Evolutionary conservation across 345 rosid genomes (phyloP), one percentile per base, ranked within the genome.

Genomic region (Rubroshorea leprosula): DNA sequence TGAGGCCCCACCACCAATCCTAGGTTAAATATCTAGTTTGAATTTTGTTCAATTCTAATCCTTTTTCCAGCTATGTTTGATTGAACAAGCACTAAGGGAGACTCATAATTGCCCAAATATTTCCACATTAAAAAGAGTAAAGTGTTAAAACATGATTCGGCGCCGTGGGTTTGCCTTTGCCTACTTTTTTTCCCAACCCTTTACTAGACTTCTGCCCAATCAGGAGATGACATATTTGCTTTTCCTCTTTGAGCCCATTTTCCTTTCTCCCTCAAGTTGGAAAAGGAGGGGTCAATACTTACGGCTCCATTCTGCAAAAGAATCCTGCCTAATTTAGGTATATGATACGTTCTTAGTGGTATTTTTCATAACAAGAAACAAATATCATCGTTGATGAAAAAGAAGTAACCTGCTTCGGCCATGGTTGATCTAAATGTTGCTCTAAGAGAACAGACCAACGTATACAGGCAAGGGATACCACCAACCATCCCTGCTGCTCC

Each of bases 1-100:
- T 47, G 20, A 47, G 19, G 54, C 24, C 13, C 27, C 54, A 23
- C 54, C 29, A 50, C 47, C 47, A 44, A 44, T 14, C 47, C 47
- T 14, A 44, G 47, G 47, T 44, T 50, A 44, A 44, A 15, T n/a
- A 44, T n/a, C 41, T 35, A 35, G 12, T 35, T n/a, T n/a, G n/a
- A n/a, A n/a, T n/a, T n/a, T n/a, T n/a, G n/a, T n/a, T n/a, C n/a
- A n/a, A n/a, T n/a, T n/a, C n/a, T n/a, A n/a, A n/a, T 29, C 9
- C 35, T 29, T 29, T 29, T 29, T 44, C 18, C 18, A 23, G 26
- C n/a, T 13, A 23, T 22, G 26, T 15, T 21, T 22, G 25, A 50
- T 50, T 50, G 22, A 50, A 50, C 26, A 21, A 21, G 54, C 54
- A 21, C 54, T 23, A 21, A 50, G 13, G 15, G 2, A n/a, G 14